Evolutionary conservation across 2,329 filamentous ascomycete genomes (phyloP), one percentile per base, ranked within the genome.

Genomic region (Fusarium coicis): DNA sequence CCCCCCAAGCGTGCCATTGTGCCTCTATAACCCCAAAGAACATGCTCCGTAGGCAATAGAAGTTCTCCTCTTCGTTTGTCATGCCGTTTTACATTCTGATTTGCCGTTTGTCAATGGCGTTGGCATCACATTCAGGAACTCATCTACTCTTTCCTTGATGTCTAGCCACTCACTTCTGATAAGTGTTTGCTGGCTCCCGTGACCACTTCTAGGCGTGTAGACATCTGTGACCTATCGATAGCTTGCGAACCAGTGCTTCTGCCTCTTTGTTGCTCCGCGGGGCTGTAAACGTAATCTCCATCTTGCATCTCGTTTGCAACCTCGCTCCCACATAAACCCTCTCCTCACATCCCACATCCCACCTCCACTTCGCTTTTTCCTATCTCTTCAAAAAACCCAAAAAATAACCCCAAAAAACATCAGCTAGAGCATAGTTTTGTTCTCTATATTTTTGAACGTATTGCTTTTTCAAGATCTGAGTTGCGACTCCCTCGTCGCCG

Each of bases 401-500:
- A 28, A 47, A 28, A 21, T 10, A 21, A 21, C 19, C 10, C 21
- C 19, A 19, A 18, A 14, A 26, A 36, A 8, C 18, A 36, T 36
- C 30, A 4, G 37, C 44, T 64, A 46, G 42, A 43, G 15, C 39
- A 50, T 49, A 8, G 16, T 66, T 70, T 66, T 60, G 47, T 40
- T 54, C 42, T 54, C 47, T 53, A n/a, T 28, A 46, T 53, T 69
- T 52, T 69, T 44, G 58, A 46, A 30, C 21, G 16, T 26, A 69
- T 69, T 10, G 14, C 37, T 39, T 39, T 39, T 39, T 37, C 18
- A 37, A 37, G 36, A 19, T 11, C 36, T 11, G 36, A 37, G 36
- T 37, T 19, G 36, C 36, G 36, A 19, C 36, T 37, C 36, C 36
- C 18, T 37, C 36, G 36, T 37, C 18, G 36, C 36, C 36, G 36